These are phyloP conservation scores for Hanseniaspora lachancei DNA, from an alignment of 805 yeast species.

Conservation along the genomic window DNA sequence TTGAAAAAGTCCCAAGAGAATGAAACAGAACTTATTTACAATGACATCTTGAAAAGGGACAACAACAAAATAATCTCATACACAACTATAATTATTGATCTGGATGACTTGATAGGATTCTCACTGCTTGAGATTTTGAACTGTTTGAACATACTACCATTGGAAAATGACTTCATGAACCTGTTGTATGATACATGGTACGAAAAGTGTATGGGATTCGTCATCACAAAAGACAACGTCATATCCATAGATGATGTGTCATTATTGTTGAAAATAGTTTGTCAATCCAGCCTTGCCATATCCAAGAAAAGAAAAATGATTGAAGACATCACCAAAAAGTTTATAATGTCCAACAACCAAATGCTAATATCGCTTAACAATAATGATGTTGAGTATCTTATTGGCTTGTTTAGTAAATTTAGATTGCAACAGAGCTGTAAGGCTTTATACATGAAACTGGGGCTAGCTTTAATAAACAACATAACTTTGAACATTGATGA, in stretches of 20 bases:
- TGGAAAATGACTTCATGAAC: constrained; percentile 1
- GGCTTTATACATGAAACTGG: constrained; percentile 4
- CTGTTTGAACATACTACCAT: background rate
- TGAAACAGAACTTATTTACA: background rate
- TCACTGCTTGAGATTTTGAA: constrained; percentile 3
- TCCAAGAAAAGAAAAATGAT: background rate
- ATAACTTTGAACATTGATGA: background rate
- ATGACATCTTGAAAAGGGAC: background rate
- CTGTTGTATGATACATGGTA: constrained; percentile 4
- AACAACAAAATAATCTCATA: background rate
- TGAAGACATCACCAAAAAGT: background rate
- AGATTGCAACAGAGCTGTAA: constrained; percentile 7
- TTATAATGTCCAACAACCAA: background rate
- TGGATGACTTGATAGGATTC: constrained; percentile 4
- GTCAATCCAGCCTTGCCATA: background rate
- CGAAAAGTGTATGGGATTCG: background rate
- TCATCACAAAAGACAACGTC: background rate
- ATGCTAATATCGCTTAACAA: background rate
- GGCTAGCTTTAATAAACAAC: background rate
- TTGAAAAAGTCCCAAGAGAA: constrained; percentile 23
- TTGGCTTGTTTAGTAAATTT: background rate
- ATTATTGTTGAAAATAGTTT: background rate
- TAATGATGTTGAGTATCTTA: constrained; percentile 10
- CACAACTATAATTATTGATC: constrained; percentile 1
- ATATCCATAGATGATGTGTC: background rate